A percentile compares a stretch with the other conserved stretches of the same genome.
These are phyloP conservation scores for Lepidium didymum DNA, from an alignment of 345 rosid species.

Conservation along the genomic window DNA sequence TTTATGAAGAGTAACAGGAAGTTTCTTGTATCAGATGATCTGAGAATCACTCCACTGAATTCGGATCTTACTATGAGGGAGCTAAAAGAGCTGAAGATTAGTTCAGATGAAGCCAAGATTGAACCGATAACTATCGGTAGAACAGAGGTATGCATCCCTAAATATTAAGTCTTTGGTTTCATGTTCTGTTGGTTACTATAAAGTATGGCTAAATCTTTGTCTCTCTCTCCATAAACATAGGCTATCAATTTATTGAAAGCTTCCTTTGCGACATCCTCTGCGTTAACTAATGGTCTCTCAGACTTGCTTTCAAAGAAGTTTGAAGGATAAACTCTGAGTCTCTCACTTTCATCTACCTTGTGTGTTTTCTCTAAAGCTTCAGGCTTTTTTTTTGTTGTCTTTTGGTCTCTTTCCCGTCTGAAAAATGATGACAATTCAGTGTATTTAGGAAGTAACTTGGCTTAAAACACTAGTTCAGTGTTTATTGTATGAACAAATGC, in stretches of 20 bases:
- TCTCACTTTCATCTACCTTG: background rate
- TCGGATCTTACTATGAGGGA: background rate
- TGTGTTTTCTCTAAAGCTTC: background rate
- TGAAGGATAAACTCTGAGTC: background rate
- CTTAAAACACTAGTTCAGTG: too few relatives aligned
- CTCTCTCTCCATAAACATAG: background rate
- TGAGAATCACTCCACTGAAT: background rate
- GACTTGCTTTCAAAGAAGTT: conserved; percentile 4
- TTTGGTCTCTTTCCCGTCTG: too few relatives aligned
- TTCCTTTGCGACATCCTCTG: background rate
- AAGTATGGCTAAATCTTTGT: background rate
- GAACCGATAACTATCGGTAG: background rate
- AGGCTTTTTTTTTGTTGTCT: background rate
- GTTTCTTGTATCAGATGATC: background rate
- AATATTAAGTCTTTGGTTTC: background rate
- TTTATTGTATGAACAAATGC: too few relatives aligned
- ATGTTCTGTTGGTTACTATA: background rate
- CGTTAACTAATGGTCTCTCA: background rate
- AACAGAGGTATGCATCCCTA: background rate
- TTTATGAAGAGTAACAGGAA: background rate
- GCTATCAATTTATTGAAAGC: background rate
- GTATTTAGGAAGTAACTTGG: too few relatives aligned
- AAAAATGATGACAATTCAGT: too few relatives aligned
- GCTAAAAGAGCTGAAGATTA: background rate
- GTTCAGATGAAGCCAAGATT: background rate